Base-by-base conservation (phyloP, 805 yeast genomes). In the Deakozyma indianensis region DNA sequence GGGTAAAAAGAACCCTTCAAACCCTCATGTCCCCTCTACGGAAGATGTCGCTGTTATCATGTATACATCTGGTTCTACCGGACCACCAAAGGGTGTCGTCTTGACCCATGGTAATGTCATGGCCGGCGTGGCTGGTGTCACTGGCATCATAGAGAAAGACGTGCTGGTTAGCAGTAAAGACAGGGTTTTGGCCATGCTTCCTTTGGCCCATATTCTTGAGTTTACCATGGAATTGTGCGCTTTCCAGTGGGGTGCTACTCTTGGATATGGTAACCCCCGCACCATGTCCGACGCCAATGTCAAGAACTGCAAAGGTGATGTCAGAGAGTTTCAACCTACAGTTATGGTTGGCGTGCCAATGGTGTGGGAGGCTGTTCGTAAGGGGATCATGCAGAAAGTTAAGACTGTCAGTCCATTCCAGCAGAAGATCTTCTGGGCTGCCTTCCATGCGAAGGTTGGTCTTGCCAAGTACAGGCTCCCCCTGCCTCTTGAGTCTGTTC, bases 261-360 rank as follows among this genome's bases (percentile, higher is more conserved):
- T 83, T 41, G 97, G 97, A 54, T 92, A 92, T 67, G 97, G 95
- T 43, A 78, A 71, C 55, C 96, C 90, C 51, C 87, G 87, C 68
- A 90, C 98, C 24, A 69, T 92, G 54, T 78, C 94, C 20, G 94
- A 83, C 51, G 68, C 73, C 1, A 84, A 94, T 1, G 77, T 83
- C 59, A 78, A 75, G 57, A 83, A 92, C 67, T 87, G 95, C 69
- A 67, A 74, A 47, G 90, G 96, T 57, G 98, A 92, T 63, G 75
- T 92, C 69, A 75, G 72, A 47, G 83, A 82, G 58, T 83, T 87
- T 66, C 73, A 78, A 62, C 98, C 98, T 48, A 83, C 96, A 3
- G 66, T 88, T 54, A 83, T 92, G 95, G 96, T 87, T 52, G 98
- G 96, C 64, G 98, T 92, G 47, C 96, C 96, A 16, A 95, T 97